Evolutionary conservation across 371 early-diverging fungal genomes (phyloP), one percentile per base, ranked within the genome.

Genomic region (Syncephalastrum contaminatum): DNA sequence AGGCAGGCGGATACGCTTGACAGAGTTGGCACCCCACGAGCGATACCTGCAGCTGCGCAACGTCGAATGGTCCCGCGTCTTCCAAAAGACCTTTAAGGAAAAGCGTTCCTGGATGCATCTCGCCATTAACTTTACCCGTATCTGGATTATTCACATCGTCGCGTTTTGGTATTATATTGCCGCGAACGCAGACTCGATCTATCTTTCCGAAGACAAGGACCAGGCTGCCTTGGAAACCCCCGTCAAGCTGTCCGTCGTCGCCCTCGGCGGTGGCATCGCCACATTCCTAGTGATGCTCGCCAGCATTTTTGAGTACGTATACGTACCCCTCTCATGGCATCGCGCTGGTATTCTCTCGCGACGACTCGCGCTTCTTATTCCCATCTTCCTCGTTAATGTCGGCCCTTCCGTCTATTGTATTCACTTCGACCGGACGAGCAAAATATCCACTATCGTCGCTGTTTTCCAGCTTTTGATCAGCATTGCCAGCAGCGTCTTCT

Each of bases 61-160:
- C 15, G 82, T 94, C 43, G 66, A 82, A 50, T 93, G 91, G 91
- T 64, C 63, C 14, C 76, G 77, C 42, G 81, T 83, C 4, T 89
- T 92, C 71, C 61, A 67, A 62, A 94, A 93, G 68, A 92, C 92
- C 0, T 94, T 89, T 67, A 85, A 86, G 58, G 95, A 94, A 73
- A 82, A 83, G 50, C 86, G 94, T 24, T 89, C 92, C 0, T 86
- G 88, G 84, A 69, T 87, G 67, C 95, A 94, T 69, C 59, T 91
- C 39, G 75, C 88, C 41, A 81, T 88, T 61, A 94, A 93, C 67
- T 94, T 93, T 56, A 81, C 86, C 4, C 87, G 92, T 15, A 80
- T 93, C 19, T 93, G 93, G 94, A 86, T 89, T 51, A 83, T 93
- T 57, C 92, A 93, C 57, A 66, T 92, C 30, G 82, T 85, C 4